Evolutionary conservation across 2,329 filamentous ascomycete genomes (phyloP), one percentile per base, ranked within the genome.

Genomic region (Pseudocercospora musae): DNA sequence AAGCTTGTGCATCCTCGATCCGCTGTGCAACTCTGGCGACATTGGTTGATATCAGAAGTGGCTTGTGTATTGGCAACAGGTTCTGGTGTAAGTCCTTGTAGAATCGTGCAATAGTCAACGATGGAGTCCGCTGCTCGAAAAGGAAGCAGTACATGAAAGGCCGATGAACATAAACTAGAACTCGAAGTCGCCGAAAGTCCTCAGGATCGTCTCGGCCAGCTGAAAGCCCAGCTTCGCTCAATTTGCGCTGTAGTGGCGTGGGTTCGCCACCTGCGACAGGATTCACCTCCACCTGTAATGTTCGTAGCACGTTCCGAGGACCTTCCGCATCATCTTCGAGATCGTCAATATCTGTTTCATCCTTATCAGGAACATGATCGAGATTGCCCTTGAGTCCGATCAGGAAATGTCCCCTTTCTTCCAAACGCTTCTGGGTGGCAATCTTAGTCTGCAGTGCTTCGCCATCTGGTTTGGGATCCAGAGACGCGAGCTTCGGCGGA

Each of bases 141-240:
- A 95, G 79, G 64, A 95, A 88, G 1, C 88, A 85, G 73, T 90
- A 93, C 53, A 94, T 84, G 75, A 94, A 94, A 0, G 91, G 91
- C 23, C 83, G 84, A 73, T 87, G 80, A 50, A 88, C 84, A 71
- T 92, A 93, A 55, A 92, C 84, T 6, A 92, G 83, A 1, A 91
- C 87, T 0, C 88, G 85, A 46, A 92, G 75, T 23, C 80, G 70
- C 9, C 69, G 64, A 53, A 46, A 65, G 20, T 66, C 62, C 10
- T 64, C 62, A 7, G 58, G 62, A 10, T 66, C 66, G 46, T 66
- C 57, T 4, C 33, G 37, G 29, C 56, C 62, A 9, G 62, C 50
- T 4, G 59, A 37, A 2, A 66, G 40, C 4, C 65, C 67, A 37
- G 67, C 65, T 29, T 67, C 65, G 20, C 62, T 64, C 50, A 65